Evolutionary conservation across 805 yeast species (phyloP).

Genomic region (Candida insectorum): DNA sequence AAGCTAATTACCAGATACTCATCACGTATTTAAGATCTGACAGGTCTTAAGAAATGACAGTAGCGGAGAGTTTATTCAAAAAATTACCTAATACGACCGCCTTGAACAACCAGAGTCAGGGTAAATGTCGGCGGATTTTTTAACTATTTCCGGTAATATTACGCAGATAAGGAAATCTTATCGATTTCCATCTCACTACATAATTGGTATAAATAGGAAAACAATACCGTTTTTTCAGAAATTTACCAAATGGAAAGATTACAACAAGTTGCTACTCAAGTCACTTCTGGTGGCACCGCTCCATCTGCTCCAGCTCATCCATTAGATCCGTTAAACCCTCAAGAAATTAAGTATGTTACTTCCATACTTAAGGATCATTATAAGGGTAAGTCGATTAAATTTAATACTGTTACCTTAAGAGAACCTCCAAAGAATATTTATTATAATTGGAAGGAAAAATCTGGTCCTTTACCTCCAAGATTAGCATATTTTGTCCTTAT

Average conservation of each 20-base stretch:
- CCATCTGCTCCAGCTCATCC: conserved; percentile 63
- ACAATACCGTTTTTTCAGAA: too few relatives aligned
- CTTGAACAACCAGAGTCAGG: too few relatives aligned
- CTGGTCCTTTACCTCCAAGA: conserved; percentile 64
- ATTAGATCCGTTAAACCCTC: conserved; percentile 65
- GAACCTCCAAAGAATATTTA: conserved; percentile 68
- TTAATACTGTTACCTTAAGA: conserved; percentile 67
- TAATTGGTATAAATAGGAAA: too few relatives aligned
- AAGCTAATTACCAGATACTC: too few relatives aligned
- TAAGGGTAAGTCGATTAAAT: conserved; percentile 44
- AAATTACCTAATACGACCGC: too few relatives aligned
- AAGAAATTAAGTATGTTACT: conserved; percentile 60
- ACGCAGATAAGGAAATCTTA: too few relatives aligned
- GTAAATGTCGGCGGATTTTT: too few relatives aligned
- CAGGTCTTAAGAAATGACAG: too few relatives aligned
- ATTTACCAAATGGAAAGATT: conserved; percentile 72
- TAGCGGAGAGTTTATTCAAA: too few relatives aligned
- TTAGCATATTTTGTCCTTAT: conserved; percentile 64
- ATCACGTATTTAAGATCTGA: too few relatives aligned
- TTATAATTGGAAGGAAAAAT: conserved; percentile 61
- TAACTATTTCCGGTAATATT: too few relatives aligned
- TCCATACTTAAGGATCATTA: conserved; percentile 47
- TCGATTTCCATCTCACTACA: too few relatives aligned
- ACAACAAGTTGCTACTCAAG: conserved; percentile 59
- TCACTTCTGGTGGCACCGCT: conserved; percentile 51